A percentile compares a stretch with the other conserved stretches of the same genome.
Evolutionary conservation across 2,329 filamentous ascomycete genomes (phyloP).

Genomic region (Colletotrichum melonis): DNA sequence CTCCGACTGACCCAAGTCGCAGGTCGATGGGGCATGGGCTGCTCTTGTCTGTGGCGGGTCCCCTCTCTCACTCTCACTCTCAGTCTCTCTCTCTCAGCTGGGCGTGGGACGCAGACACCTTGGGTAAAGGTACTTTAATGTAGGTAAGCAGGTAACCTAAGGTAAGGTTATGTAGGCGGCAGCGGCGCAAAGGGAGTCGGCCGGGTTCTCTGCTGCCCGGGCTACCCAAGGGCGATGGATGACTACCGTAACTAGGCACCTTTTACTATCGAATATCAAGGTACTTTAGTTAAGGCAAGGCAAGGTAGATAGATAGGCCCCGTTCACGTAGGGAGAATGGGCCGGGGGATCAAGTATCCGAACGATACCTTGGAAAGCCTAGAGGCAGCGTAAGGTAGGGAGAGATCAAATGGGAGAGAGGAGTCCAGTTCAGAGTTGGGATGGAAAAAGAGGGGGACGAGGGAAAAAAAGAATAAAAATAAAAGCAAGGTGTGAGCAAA

Average conservation of each 20-base stretch:
- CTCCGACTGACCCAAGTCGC: slow-evolving; percentile 28
- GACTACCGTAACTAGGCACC: background rate
- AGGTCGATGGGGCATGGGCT: slow-evolving; percentile 28
- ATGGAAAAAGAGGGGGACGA: slow-evolving; percentile 8
- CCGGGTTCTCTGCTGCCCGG: no score
- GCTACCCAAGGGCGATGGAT: background rate
- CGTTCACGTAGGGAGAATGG: background rate
- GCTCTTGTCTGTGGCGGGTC: slow-evolving; percentile 27
- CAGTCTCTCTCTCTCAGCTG: background rate
- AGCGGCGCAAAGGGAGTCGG: background rate
- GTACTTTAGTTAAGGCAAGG: background rate
- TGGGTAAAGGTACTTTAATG: background rate
- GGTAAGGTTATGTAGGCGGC: background rate
- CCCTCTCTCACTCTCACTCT: background rate
- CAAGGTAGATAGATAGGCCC: background rate
- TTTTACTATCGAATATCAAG: background rate
- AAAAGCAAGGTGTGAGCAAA: background rate
- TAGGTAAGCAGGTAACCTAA: background rate
- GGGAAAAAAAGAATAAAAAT: background rate
- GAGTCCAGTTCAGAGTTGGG: slow-evolving; percentile 10
- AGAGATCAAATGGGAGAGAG: background rate
- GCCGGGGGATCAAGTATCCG: slow-evolving; percentile 8
- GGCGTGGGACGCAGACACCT: background rate
- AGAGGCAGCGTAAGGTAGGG: slow-evolving; percentile 14
- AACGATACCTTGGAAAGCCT: background rate